phyloP scores from a whole-genome alignment of 2,329 filamentous ascomycete genomes.

The Alternaria solani region DNA sequence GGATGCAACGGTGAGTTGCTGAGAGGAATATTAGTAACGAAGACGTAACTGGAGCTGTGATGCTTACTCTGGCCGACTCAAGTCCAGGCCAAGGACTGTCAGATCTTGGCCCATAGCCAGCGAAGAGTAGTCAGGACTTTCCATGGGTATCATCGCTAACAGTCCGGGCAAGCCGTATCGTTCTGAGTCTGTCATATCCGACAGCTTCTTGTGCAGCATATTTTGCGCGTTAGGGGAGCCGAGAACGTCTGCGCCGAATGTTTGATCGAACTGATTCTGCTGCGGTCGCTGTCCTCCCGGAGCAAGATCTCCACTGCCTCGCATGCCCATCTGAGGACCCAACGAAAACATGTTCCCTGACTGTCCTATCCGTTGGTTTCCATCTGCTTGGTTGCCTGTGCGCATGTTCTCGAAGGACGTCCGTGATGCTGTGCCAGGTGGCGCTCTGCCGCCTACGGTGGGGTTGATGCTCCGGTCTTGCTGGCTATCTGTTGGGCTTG shows the following conservation, averaged over 20 bases:
- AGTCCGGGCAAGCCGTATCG: constrained; percentile 67
- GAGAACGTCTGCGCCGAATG: constrained; percentile 39
- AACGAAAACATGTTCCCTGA: constrained; percentile 42
- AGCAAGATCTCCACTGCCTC: constrained; percentile 30
- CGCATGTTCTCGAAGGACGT: constrained; percentile 45
- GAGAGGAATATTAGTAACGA: constrained; percentile 26
- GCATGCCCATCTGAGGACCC: constrained; percentile 38
- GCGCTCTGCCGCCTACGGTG: constrained; percentile 41
- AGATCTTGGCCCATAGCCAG: constrained; percentile 71
- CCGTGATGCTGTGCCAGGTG: constrained; percentile 38
- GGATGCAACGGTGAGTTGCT: constrained; percentile 65
- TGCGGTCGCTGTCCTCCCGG: constrained; percentile 41
- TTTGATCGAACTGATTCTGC: constrained; percentile 44
- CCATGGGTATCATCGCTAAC: constrained; percentile 64
- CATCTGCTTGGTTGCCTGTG: constrained; percentile 46
- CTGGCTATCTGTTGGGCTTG: constrained; percentile 50
- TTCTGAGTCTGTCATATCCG: constrained; percentile 68
- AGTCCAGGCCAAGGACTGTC: constrained; percentile 68
- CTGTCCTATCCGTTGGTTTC: constrained; percentile 37
- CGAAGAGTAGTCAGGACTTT: constrained; percentile 59
- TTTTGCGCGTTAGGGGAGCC: constrained; percentile 45
- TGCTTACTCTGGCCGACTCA: constrained; percentile 68
- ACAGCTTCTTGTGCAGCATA: constrained; percentile 55
- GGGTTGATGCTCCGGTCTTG: constrained; percentile 45
- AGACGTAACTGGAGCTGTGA: neutral